A percentile compares a stretch with the other conserved stretches of the same genome.
Conservation (phyloP, 2,329 filamentous ascomycete species). For the Penicillium digitatum region DNA sequence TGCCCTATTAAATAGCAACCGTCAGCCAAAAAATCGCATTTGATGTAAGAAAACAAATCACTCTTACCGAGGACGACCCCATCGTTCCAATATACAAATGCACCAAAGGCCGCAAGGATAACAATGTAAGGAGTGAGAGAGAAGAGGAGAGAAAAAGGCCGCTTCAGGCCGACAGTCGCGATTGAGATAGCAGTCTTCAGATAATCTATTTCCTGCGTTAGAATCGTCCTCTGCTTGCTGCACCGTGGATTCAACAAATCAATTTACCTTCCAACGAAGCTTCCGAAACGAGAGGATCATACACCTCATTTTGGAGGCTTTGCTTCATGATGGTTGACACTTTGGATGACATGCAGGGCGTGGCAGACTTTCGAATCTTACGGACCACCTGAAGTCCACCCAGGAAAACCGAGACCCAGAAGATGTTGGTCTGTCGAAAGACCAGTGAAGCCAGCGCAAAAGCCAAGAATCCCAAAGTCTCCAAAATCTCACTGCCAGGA, state of each 20-base stretch:
- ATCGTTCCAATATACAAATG: conserved; percentile 81
- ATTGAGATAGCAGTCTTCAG: conserved; percentile 59
- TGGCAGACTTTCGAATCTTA: conserved; percentile 30
- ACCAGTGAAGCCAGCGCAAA: conserved; percentile 64
- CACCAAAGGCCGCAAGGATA: conserved; percentile 63
- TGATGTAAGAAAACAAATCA: neutral
- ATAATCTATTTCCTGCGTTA: conserved; percentile 43
- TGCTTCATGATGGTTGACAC: conserved; percentile 29
- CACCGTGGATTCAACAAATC: neutral
- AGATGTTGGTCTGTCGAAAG: conserved; percentile 93
- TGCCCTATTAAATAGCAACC: conserved; percentile 57
- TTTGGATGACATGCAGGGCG: conserved; percentile 26
- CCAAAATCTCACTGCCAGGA: conserved; percentile 18
- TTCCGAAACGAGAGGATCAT: conserved; percentile 49
- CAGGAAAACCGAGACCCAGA: conserved; percentile 68
- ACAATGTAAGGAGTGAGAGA: conserved; percentile 53
- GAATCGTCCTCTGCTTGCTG: neutral
- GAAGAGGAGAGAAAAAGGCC: conserved; percentile 39
- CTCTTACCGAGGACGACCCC: conserved; percentile 78
- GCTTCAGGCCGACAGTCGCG: conserved; percentile 52
- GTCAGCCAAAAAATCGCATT: neutral
- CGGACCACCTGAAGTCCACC: conserved; percentile 44
- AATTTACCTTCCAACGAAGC: conserved; percentile 49
- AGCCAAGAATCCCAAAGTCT: conserved; percentile 43
- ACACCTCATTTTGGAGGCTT: conserved; percentile 42